Percentiles rank a stretch among this genome's conserved stretches.
Evolutionary conservation across 2,329 filamentous ascomycete genomes (phyloP).

Genomic region (Sporothrix brasiliensis): DNA sequence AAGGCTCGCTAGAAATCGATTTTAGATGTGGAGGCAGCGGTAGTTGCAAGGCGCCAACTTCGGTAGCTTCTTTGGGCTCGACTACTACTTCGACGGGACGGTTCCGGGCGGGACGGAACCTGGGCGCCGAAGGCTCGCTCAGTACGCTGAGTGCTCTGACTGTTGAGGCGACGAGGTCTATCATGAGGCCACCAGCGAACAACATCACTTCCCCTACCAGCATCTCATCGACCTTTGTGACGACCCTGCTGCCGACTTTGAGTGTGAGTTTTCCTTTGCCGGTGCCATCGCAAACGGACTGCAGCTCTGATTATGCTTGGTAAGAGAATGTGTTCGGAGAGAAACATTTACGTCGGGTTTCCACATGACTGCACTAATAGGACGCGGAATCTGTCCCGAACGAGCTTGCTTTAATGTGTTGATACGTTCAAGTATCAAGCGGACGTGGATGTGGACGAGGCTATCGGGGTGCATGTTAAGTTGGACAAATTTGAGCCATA

Average conservation of each 20-base stretch:
- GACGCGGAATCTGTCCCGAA: not conserved
- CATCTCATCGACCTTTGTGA: not conserved
- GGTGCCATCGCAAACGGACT: conserved; percentile 36
- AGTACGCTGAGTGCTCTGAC: conserved; percentile 1
- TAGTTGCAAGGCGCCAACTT: not conserved
- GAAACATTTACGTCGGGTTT: not conserved
- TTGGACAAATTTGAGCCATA: not conserved
- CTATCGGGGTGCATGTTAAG: too few species aligned
- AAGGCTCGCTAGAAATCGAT: conserved; percentile 26
- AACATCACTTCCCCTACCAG: not conserved
- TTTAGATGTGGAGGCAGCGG: not conserved
- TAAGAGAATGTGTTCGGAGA: not conserved
- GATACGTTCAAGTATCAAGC: not conserved
- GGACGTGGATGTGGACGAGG: not conserved
- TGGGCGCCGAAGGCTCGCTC: not conserved
- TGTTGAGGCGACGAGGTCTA: not conserved
- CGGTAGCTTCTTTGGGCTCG: not conserved
- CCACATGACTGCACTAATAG: not conserved
- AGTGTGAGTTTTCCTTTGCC: conserved; percentile 28
- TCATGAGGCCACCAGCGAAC: not conserved
- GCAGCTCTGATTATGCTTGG: conserved; percentile 34
- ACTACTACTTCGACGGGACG: not conserved
- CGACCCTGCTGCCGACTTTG: conserved; percentile 29
- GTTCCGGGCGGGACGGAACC: not conserved
- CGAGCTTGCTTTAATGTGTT: not conserved